Conservation (phyloP, 495 filamentous ascomycete species). For the Bombardia bombarda region DNA sequence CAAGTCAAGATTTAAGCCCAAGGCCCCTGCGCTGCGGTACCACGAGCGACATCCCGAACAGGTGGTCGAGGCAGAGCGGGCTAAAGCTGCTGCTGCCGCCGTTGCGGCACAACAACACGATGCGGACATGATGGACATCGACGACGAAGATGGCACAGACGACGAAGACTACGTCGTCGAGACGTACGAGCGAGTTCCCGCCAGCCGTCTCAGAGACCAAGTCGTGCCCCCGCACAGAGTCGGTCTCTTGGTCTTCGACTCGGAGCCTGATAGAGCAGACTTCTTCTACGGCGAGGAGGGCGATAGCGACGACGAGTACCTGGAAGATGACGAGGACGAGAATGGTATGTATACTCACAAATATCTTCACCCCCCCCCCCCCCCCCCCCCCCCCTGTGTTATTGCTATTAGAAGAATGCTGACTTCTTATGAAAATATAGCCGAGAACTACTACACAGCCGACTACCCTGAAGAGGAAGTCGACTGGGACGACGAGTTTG, state of each 20-base stretch:
- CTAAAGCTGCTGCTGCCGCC: constrained; percentile 1
- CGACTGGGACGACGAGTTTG: constrained; percentile 45
- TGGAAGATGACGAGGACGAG: constrained; percentile 48
- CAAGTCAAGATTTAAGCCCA: constrained; percentile 33
- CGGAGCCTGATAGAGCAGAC: constrained; percentile 38
- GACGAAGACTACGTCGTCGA: constrained; percentile 46
- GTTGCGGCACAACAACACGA: constrained; percentile 1
- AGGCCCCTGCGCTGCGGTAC: constrained; percentile 36
- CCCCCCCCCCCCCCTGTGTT: too few relatives aligned
- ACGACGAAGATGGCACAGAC: constrained; percentile 29
- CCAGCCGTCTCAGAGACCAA: constrained; percentile 31
- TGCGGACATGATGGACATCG: constrained; percentile 22
- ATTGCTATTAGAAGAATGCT: not conserved
- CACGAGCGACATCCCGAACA: constrained; percentile 40
- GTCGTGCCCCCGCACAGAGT: constrained; percentile 28
- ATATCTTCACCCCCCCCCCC: too few relatives aligned
- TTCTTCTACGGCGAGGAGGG: constrained; percentile 41
- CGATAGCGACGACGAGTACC: constrained; percentile 38
- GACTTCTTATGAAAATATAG: constrained; percentile 17
- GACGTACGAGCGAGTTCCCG: constrained; percentile 45
- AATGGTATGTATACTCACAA: too few relatives aligned
- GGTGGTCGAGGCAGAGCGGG: constrained; percentile 7
- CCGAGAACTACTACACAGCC: constrained; percentile 46
- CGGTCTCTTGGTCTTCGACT: constrained; percentile 44
- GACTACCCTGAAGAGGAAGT: constrained; percentile 53